Evolutionary conservation across 1,284 basidiomycete genomes (phyloP), one percentile per base, ranked within the genome.

Genomic region (Agroathelia rolfsii): DNA sequence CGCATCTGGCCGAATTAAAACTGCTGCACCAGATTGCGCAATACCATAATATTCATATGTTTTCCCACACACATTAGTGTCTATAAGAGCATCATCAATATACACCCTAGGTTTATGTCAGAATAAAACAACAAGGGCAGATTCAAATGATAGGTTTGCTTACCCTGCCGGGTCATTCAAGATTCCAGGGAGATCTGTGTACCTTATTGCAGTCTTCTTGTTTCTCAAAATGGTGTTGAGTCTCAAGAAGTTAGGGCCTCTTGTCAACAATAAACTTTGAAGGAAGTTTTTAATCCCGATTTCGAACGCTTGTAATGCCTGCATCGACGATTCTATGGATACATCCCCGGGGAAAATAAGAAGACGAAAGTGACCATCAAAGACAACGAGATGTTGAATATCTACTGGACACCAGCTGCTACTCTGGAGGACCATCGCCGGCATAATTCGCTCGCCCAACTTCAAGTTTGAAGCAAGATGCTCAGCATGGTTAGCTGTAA

Each of bases 331-430:
- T 11, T 16, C 20, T 14, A 8, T 30, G 17, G 6, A 17, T 9
- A 40, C 30, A 20, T 52, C 43, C 0, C 49, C 45, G 6, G 47
- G 38, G 18, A 53, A 47, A 7, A 52, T 18, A 11, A 51, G 30
- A 8, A 52, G 22, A 33, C 48, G 52, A 39, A 48, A 52, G 16
- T 39, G 28, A 6, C 49, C 49, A 30, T 52, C 41, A 2, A 46
- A 47, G 4, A 38, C 36, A 3, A 43, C 34, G 8, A 53, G 23
- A 26, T 52, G 47, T 25, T 52, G 51, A 1, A 49, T 35, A 19
- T 53, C 47, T 9, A 38, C 29, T 10, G 41, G 41, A 5, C 39
- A 31, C 48, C 46, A 49, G 30, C 52, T 49, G 3, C 36, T 45
- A 11, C 45, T 29, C 17, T 50, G 48, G 11, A 43, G 34, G 13